Conservation (phyloP, 2,329 filamentous ascomycete species). For the Fusarium sp. region DNA sequence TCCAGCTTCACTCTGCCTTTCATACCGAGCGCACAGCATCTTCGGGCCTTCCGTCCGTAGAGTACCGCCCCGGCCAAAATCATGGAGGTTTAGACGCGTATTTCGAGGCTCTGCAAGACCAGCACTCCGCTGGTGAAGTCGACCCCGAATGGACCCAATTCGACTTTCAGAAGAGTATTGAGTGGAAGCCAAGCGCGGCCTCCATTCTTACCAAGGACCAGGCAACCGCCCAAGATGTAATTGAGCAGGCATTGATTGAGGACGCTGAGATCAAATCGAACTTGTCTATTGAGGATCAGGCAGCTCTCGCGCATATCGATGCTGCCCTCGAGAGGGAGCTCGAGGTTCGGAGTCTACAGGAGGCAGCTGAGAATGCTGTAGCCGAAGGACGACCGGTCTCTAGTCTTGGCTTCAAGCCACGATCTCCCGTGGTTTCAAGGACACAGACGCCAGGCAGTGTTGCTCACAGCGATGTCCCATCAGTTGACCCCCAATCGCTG, state of each 20-base stretch:
- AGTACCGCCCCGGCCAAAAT: conserved; percentile 66
- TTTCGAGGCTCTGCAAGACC: conserved; percentile 89
- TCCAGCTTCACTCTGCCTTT: conserved; percentile 82
- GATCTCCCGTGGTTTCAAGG: conserved; percentile 59
- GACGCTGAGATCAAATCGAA: conserved; percentile 55
- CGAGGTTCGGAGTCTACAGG: conserved; percentile 63
- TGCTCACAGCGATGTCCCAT: conserved; percentile 71
- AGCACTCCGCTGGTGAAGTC: conserved; percentile 72
- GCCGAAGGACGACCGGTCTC: conserved; percentile 55
- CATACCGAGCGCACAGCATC: conserved; percentile 69
- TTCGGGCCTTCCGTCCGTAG: conserved; percentile 58
- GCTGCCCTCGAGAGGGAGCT: conserved; percentile 86
- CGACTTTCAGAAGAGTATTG: conserved; percentile 87
- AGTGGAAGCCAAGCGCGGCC: conserved; percentile 80
- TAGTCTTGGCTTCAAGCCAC: conserved; percentile 56
- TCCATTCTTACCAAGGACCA: conserved; percentile 72
- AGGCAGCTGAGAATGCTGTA: conserved; percentile 60
- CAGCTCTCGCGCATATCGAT: conserved; percentile 83
- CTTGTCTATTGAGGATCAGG: conserved; percentile 64
- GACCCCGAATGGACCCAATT: conserved; percentile 93
- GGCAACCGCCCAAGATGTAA: conserved; percentile 53
- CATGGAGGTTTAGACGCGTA: conserved; percentile 87
- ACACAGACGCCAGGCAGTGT: conserved; percentile 60
- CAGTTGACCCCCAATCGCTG: conserved; percentile 73
- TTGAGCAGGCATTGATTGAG: conserved; percentile 53